Evolutionary conservation across 2,329 filamentous ascomycete species (phyloP).

Genomic region (Periconia macrospinosa): DNA sequence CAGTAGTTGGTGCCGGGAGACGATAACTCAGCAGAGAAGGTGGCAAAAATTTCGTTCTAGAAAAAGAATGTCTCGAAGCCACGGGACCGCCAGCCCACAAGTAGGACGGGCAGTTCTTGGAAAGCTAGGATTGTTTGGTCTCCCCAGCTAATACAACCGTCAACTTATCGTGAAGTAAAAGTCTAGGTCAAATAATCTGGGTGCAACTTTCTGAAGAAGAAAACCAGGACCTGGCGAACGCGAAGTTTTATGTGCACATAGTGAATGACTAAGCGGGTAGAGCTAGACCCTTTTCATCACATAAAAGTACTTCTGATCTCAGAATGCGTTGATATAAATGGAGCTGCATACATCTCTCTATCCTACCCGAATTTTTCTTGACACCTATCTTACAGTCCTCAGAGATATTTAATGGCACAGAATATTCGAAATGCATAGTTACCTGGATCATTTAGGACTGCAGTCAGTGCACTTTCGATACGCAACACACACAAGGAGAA

Average conservation of each 20-base stretch:
- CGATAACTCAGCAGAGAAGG: neutral
- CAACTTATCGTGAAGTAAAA: neutral
- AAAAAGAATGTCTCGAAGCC: constrained; percentile 34
- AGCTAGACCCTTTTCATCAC: neutral
- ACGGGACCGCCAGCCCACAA: constrained; percentile 40
- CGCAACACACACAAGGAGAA: too few relatives aligned
- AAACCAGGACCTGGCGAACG: neutral
- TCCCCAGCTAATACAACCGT: constrained; percentile 60
- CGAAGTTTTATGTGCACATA: constrained; percentile 1
- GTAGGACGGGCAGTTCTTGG: constrained; percentile 40
- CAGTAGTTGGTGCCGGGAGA: neutral
- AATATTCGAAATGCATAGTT: too few relatives aligned
- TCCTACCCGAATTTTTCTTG: too few relatives aligned
- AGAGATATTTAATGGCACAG: too few relatives aligned
- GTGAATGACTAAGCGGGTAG: neutral
- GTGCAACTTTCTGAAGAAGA: constrained; percentile 1
- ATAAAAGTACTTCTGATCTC: too few relatives aligned
- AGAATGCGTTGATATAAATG: too few relatives aligned
- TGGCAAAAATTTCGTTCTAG: neutral
- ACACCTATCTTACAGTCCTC: too few relatives aligned
- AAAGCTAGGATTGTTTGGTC: constrained; percentile 46
- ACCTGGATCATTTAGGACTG: too few relatives aligned
- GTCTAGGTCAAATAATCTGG: constrained; percentile 4
- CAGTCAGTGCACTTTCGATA: too few relatives aligned
- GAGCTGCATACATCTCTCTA: too few relatives aligned